Conservation (phyloP, 768 basidiomycete genomes). For the Rhodotorula paludigena region DNA sequence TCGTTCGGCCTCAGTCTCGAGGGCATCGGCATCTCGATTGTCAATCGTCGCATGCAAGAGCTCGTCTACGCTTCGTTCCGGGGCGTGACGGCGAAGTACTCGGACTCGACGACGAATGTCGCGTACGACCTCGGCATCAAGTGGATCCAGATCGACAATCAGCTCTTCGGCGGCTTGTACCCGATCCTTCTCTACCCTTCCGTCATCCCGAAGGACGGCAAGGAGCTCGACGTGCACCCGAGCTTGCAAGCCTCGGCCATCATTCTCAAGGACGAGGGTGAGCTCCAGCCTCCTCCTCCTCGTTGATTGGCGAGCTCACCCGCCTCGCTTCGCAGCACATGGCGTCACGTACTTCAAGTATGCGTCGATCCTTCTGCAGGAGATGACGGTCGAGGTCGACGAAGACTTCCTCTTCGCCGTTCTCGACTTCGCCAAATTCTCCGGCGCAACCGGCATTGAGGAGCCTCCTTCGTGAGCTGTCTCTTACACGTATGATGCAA, state of each 20-base stretch:
- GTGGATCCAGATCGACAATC: slow-evolving; percentile 92
- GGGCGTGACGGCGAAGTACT: slow-evolving; percentile 75
- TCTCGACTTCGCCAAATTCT: slow-evolving; percentile 84
- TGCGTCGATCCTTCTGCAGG: slow-evolving; percentile 86
- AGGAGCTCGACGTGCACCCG: slow-evolving; percentile 73
- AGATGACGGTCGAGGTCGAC: slow-evolving; percentile 90
- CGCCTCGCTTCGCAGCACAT: slow-evolving; percentile 60
- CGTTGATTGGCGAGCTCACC: rapidly evolving
- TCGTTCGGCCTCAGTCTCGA: slow-evolving; percentile 69
- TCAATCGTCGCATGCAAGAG: slow-evolving; percentile 81
- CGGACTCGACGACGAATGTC: slow-evolving; percentile 70
- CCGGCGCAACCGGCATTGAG: slow-evolving; percentile 82
- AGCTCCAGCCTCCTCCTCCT: slow-evolving; percentile 23
- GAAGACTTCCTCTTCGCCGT: slow-evolving; percentile 91
- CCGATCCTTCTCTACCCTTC: slow-evolving; percentile 94
- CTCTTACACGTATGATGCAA: no score
- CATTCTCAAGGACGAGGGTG: slow-evolving; percentile 89
- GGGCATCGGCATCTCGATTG: slow-evolving; percentile 84
- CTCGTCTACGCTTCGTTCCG: slow-evolving; percentile 81
- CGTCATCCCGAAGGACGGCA: slow-evolving; percentile 69
- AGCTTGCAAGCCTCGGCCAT: slow-evolving; percentile 82
- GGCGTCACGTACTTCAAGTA: slow-evolving; percentile 98
- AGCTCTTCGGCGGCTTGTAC: slow-evolving; percentile 90
- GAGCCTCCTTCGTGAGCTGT: slow-evolving; percentile 46
- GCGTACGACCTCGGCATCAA: slow-evolving; percentile 74